Evolutionary conservation across 2,329 filamentous ascomycete genomes (phyloP).

Genomic region (Cladosporium sp.): DNA sequence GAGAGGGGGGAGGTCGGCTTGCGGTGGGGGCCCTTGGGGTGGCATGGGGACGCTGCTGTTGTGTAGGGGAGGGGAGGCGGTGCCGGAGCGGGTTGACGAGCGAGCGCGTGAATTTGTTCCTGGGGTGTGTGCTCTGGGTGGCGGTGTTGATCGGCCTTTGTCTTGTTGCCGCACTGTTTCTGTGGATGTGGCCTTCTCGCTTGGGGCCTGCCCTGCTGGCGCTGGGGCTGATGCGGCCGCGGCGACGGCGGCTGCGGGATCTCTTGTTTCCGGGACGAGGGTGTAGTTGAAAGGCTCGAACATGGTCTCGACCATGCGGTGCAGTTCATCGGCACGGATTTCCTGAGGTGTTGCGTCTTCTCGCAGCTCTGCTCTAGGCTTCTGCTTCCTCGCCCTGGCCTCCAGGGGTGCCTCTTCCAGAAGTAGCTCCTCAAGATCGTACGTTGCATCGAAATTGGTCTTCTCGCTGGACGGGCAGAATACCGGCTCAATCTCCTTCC

Average conservation of each 20-base stretch:
- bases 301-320: slow-evolving; percentile 83
- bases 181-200: neutral
- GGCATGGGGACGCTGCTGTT: neutral
- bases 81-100: slow-evolving; percentile 42
- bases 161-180: slow-evolving; percentile 14
- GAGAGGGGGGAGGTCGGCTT: slow-evolving; percentile 11
- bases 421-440: slow-evolving; percentile 88
- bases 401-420: slow-evolving; percentile 93
- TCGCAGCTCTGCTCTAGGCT: slow-evolving; percentile 83
- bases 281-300: slow-evolving; percentile 97
- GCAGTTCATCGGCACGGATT: slow-evolving; percentile 87
- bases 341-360: slow-evolving; percentile 94
- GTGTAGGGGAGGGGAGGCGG: slow-evolving; percentile 41
- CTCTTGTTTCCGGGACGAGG: slow-evolving; percentile 65
- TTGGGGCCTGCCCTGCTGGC: neutral
- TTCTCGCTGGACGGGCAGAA: slow-evolving; percentile 94
- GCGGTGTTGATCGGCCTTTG: slow-evolving; percentile 23
- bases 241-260: slow-evolving; percentile 14
- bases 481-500: slow-evolving; percentile 82
- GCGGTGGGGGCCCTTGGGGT: slow-evolving; percentile 14
- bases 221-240: slow-evolving; percentile 1
- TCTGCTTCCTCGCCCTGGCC: slow-evolving; percentile 84
- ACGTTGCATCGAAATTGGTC: slow-evolving; percentile 98
- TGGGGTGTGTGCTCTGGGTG: slow-evolving; percentile 32
- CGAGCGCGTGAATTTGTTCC: slow-evolving; percentile 34